phyloP scores from a whole-genome alignment of 2,329 filamentous ascomycete genomes.

The Diaporthe aspalathi region DNA sequence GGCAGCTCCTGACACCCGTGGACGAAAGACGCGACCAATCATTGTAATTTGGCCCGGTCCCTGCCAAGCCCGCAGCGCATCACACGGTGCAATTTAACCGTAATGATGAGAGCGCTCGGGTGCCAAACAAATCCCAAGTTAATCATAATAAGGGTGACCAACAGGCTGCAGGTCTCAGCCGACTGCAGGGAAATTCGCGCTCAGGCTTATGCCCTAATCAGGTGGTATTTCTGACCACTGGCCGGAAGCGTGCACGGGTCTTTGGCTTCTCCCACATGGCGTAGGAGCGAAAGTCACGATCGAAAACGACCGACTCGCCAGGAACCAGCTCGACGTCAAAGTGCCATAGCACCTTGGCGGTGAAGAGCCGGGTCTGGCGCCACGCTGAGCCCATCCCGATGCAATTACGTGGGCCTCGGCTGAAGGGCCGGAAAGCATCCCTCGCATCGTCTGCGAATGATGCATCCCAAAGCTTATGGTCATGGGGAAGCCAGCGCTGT shows the following conservation, averaged over 20 bases:
- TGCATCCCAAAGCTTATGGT: background rate
- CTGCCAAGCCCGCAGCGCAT: slow-evolving; percentile 20
- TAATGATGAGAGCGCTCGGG: slow-evolving; percentile 17
- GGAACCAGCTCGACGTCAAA: background rate
- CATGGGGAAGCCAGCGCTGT: background rate
- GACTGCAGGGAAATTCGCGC: no score
- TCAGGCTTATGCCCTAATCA: no score
- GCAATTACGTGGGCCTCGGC: background rate
- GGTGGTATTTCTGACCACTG: background rate
- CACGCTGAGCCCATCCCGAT: background rate
- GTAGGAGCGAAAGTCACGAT: background rate
- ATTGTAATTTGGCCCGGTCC: background rate
- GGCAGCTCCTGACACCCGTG: slow-evolving; percentile 3
- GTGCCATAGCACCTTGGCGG: background rate
- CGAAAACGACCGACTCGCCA: background rate
- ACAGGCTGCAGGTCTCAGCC: slow-evolving; percentile 3
- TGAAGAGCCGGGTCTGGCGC: slow-evolving; percentile 2
- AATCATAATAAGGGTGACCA: background rate
- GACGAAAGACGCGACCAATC: background rate
- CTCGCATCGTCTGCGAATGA: background rate
- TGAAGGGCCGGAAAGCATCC: slow-evolving; percentile 10
- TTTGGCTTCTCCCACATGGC: background rate
- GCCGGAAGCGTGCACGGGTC: background rate
- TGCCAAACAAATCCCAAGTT: background rate
- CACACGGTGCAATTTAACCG: slow-evolving; percentile 28